Conservation (phyloP, 768 basidiomycete genomes). For the Lyophyllum atratum region DNA sequence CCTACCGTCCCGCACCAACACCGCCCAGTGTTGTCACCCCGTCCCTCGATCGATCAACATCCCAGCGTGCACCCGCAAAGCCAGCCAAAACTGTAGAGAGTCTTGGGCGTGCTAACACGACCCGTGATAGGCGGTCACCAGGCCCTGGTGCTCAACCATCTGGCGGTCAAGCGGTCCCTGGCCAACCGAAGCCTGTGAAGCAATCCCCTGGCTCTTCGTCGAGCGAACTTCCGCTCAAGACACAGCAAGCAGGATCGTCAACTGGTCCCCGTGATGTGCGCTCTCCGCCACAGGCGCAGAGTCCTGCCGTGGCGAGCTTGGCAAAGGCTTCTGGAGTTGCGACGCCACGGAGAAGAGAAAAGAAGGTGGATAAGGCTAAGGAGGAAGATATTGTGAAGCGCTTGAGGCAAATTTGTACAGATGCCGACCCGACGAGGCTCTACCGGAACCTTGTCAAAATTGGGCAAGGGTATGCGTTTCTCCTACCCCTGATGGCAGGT, state of each 20-base stretch:
- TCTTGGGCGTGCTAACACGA: constrained; percentile 70
- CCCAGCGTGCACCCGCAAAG: constrained; percentile 73
- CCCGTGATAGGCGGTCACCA: constrained; percentile 61
- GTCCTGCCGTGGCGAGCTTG: constrained; percentile 63
- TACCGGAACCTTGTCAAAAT: constrained; percentile 96
- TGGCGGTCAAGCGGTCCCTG: constrained; percentile 21
- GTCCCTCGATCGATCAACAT: constrained; percentile 83
- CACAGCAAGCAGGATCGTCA: constrained; percentile 18
- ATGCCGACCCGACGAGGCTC: constrained; percentile 93
- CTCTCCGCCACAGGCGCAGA: constrained; percentile 51
- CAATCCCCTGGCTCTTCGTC: constrained; percentile 60
- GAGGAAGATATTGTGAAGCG: constrained; percentile 91
- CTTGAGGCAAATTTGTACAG: constrained; percentile 92
- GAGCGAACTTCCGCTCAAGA: constrained; percentile 57
- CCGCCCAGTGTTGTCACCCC: constrained; percentile 66
- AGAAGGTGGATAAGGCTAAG: constrained; percentile 80
- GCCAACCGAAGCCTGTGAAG: constrained; percentile 42
- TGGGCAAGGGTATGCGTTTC: constrained; percentile 82
- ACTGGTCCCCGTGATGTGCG: constrained; percentile 31
- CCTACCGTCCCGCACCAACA: constrained; percentile 78
- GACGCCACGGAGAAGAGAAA: constrained; percentile 84
- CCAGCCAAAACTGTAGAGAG: constrained; percentile 44
- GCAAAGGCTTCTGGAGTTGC: constrained; percentile 74
- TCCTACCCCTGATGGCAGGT: constrained; percentile 1
- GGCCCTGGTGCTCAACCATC: constrained; percentile 28